Conservation (phyloP, 139 green algal genomes). For the Eudorina sp. region DNA sequence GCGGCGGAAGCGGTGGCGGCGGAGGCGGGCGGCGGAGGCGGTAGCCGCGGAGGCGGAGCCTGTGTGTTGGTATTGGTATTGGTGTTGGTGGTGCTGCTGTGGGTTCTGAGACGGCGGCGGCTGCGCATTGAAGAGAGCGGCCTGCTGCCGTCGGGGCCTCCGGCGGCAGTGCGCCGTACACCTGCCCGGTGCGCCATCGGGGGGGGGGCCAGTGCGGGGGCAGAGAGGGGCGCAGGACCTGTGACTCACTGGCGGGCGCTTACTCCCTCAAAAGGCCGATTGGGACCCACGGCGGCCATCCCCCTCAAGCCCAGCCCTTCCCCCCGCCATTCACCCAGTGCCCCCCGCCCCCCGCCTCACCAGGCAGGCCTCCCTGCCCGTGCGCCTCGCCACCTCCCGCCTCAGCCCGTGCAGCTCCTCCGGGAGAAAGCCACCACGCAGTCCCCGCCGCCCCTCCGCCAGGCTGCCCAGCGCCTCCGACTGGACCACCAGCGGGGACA, state of each 20-base stretch:
- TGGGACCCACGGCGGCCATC: not conserved
- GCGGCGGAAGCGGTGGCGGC: no score
- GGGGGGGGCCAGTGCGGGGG: no score
- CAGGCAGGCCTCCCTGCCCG: conserved; percentile 16
- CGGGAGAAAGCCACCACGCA: conserved; percentile 93
- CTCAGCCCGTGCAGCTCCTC: conserved; percentile 48
- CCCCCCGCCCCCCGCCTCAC: not conserved
- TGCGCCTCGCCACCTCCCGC: conserved; percentile 48
- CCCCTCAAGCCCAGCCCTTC: not conserved
- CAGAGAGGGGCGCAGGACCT: no score
- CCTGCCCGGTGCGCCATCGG: conserved; percentile 33
- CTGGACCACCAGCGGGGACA: conserved; percentile 78
- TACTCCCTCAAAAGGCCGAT: no score
- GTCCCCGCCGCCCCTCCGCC: conserved; percentile 81
- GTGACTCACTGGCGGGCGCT: no score
- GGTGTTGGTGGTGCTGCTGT: not conserved
- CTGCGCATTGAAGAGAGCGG: conserved; percentile 56
- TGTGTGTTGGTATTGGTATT: no score
- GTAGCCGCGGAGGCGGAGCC: not conserved
- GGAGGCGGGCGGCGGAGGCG: not conserved
- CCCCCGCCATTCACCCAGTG: no score
- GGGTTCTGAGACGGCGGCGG: not conserved
- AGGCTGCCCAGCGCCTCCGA: conserved; percentile 43
- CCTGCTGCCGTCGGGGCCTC: conserved; percentile 52
- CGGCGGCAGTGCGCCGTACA: conserved; percentile 60